Base-by-base conservation (phyloP, 371 early-diverging fungal genomes). In the Mortierella sp. region DNA sequence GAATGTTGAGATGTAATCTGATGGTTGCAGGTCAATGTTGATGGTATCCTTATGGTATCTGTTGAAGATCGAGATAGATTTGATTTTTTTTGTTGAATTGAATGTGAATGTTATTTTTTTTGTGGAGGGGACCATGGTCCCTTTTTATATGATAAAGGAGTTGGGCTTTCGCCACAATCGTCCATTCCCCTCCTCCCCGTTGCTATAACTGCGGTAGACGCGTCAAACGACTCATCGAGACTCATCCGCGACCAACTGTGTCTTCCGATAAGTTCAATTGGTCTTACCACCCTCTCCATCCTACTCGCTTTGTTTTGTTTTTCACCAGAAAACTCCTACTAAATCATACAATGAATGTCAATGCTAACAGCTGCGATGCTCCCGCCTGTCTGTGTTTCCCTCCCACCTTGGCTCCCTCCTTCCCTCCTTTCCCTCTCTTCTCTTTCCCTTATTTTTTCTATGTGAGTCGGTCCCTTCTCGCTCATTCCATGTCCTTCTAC, bases 181-280 rank as follows among this genome's bases (percentile, higher is more conserved):
- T 21, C 65, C 51, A 2, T 21, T 51, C 4, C 48, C 0, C 46
- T 46, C 46, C 14, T 14, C 12, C 55, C 27, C 27, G 56, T 11
- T n/a, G 8, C 56, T 56, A 65, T 38, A 65, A 65, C 65, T 65
- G 65, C 65, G 65, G 65, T 65, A 65, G 29, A 38, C 29, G 29
- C 27, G 48, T 48, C 24, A 70, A 48, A 71, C 71, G 77, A 77
- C 77, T 77, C 77, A 77, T 77, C 77, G 35, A 54, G 77, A 77
- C 77, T 77, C 77, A 77, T 77, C 48, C 24, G 72, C 72, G 65
- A 65, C 65, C 16, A 65, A 65, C 32, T 41, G 41, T 41, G 6
- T 41, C 21, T 38, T 8, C 38, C 21, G 51, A 51, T 51, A 21
- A 51, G 21, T 21, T 0, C 21, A 51, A 51, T 60, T 46, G 48